These are phyloP conservation scores for Diaporthe aspalathi DNA, from an alignment of 2,329 filamentous ascomycete genomes.

Conservation along the genomic window DNA sequence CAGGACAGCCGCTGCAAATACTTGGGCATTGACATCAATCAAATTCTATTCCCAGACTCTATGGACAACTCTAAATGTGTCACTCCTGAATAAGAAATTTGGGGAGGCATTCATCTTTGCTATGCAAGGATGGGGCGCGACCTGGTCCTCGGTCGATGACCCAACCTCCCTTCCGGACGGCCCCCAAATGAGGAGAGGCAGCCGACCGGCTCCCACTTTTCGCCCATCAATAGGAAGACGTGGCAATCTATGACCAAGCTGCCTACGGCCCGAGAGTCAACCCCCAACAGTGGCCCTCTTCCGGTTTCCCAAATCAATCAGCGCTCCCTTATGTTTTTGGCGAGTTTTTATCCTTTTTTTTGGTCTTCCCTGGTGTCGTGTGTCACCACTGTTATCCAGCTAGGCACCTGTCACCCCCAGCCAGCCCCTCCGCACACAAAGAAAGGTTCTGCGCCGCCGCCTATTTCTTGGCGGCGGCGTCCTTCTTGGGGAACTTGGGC, in stretches of 20 bases:
- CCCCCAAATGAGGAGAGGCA: constrained; percentile 13
- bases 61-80: constrained; percentile 35
- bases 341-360: neutral
- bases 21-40: constrained; percentile 11
- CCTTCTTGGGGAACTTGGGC: constrained; percentile 69
- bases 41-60: constrained; percentile 38
- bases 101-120: constrained; percentile 14
- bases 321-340: neutral
- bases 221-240: constrained; percentile 5
- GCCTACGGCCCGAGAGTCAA: neutral
- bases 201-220: constrained; percentile 18
- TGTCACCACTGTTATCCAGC: neutral
- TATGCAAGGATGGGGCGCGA: constrained; percentile 26
- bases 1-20: neutral
- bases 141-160: constrained; percentile 13
- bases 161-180: neutral
- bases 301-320: neutral
- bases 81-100: constrained; percentile 29
- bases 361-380: no score
- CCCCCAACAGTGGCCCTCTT: neutral
- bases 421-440: no score
- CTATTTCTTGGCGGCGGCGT: constrained; percentile 44
- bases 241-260: neutral
- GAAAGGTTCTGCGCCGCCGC: neutral
- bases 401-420: neutral